Evolutionary conservation across 176 grass and related monocot species (phyloP), one percentile per base, ranked within the genome.

Genomic region (Melocanna baccifera): DNA sequence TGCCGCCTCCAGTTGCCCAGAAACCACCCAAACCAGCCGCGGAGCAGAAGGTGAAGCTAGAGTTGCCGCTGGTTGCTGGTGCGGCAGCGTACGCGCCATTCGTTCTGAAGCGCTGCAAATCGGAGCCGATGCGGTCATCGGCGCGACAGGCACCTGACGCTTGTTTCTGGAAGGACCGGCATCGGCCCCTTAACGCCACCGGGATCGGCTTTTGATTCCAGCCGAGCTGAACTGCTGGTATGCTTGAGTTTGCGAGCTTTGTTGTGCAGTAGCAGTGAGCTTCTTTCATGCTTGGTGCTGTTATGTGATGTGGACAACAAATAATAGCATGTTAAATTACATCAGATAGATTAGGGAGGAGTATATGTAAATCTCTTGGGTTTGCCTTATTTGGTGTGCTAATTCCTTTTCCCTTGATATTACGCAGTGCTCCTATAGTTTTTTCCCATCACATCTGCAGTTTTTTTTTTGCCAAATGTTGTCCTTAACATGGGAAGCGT

Each of bases 111-210:
- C 84, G 96, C 25, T 99, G 96, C 83, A 96, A 99, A 47, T 99
- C 96, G 0, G 96, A 99, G 86, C 96, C 96, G 0, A 50, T 96
- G 89, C 92, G 93, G 53, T 92, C 93, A 1, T 95, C 96, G 1
- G 89, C 86, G 0, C 87, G 88, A n/a, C 70, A 94, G 63, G 90
- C 90, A 9, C 93, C 91, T 0, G 91, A 99, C 37, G 88, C 91
- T 1, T 99, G 96, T 75, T 99, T 99, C 76, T 99, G 96, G 96
- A 99, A 99, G 84, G 96, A 99, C 30, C 80, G 93, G 53, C 93
- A 96, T 84, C 77, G 91, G 52, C 96, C 96, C 1, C 89, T 99
- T 28, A 92, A 94, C 0, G 86, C 96, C 25, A 69, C 92, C 0
- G 95, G 92, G 14, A 82, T 96, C 6, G 96, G 96, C 58, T 96